Evolutionary conservation across 2,329 filamentous ascomycete genomes (phyloP), one percentile per base, ranked within the genome.

Genomic region (Leptodontidium sp.): DNA sequence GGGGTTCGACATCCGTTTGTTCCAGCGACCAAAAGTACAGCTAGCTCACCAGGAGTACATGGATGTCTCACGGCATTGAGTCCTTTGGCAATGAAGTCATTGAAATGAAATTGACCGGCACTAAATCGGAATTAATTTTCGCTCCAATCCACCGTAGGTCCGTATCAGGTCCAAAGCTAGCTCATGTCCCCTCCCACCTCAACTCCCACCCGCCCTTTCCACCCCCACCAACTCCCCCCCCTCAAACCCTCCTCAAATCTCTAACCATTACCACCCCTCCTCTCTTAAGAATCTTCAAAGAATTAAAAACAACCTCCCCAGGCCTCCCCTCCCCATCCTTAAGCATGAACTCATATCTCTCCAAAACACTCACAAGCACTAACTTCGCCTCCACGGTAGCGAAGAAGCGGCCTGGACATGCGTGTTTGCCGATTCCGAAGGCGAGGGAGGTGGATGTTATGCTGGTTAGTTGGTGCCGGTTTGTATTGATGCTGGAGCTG

Each of bases 331-430:
- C 65, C 24, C 57, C 66, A n/a, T 68, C 57, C 24, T 61, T 64
- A 15, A 61, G 38, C 40, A 62, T 69, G 5, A 70, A 55, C 40
- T 72, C 68, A 61, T 61, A 72, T 9, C 63, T 43, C 4, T 21
- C n/a, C 5, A 72, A n/a, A 59, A 72, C 53, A 5, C 21, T 21
- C n/a, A 55, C 24, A 3, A 72, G n/a, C 6, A 70, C 55, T 14
- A 68, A 29, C 29, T 70, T 70, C 15, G 65, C 63, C 49, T 70
- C 52, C 55, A 66, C 21, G 38, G 59, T 65, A 5, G 61, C 70
- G 47, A 72, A 67, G 47, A 55, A 70, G 15, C 68, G 50, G 4
- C 68, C 70, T n/a, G 68, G 66, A 64, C 70, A 72, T 15, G 66
- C 64, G 59, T 72, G 68, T 55, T 61, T 59, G 4, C 66, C 66